A percentile compares a stretch with the other conserved stretches of the same genome.
phyloP scores from a whole-genome alignment of 2,329 filamentous ascomycete genomes.

The Neocucurbitaria cava region DNA sequence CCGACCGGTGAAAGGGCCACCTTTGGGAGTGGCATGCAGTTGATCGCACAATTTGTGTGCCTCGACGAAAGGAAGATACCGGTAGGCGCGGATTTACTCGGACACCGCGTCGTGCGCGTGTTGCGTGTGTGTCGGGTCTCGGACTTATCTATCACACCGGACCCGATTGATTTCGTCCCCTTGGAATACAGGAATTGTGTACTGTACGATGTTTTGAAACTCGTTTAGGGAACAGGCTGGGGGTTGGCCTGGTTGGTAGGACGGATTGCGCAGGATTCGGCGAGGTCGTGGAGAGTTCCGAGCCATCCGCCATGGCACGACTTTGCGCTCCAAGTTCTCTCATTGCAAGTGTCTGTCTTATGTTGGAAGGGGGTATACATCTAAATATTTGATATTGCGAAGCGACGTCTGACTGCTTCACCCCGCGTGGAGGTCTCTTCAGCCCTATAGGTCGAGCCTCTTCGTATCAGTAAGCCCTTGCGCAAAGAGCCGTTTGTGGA shows the following conservation, averaged over 20 bases:
- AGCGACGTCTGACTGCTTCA: background rate
- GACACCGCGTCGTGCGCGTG: background rate
- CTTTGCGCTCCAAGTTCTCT: background rate
- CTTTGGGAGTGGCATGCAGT: background rate
- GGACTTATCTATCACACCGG: background rate
- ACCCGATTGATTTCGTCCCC: background rate
- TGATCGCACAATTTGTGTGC: background rate
- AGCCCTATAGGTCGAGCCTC: slow-evolving; percentile 27
- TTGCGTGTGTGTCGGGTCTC: background rate
- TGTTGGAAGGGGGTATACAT: background rate
- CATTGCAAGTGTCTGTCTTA: background rate
- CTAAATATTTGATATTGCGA: background rate
- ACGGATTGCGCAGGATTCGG: background rate
- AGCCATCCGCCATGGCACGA: background rate
- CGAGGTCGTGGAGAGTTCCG: background rate
- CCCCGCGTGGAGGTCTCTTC: slow-evolving; percentile 22
- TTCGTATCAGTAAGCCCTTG: slow-evolving; percentile 37
- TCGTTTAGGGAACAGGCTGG: background rate
- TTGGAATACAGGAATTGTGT: background rate
- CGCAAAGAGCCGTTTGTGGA: slow-evolving; percentile 29
- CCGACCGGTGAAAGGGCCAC: background rate
- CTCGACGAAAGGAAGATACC: background rate
- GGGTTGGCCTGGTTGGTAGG: background rate
- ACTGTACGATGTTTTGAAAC: background rate
- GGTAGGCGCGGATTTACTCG: background rate